Evolutionary conservation across 257 asterid species (phyloP).

Genomic region (Solanum peruvianum): DNA sequence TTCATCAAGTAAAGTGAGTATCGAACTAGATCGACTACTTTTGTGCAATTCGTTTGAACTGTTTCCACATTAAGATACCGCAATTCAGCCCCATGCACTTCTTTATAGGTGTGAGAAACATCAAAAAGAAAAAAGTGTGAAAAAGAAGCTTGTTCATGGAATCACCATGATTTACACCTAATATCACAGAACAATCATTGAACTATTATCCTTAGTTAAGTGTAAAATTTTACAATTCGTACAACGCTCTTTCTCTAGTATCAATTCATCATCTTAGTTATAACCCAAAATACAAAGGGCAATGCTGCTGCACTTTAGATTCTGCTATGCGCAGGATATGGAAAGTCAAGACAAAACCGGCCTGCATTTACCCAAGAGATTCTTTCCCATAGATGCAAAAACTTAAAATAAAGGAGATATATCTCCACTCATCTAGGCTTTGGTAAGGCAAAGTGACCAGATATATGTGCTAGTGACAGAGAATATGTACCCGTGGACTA

Average conservation of each 20-base stretch:
- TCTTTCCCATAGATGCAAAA: no score
- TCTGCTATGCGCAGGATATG: no score
- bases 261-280: background rate
- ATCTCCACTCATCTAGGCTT: no score
- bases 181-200: background rate
- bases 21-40: slow-evolving; percentile 73
- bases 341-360: no score
- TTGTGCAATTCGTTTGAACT: slow-evolving; percentile 66
- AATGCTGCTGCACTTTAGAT: background rate
- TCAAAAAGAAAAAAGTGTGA: background rate
- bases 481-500: background rate
- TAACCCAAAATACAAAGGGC: background rate
- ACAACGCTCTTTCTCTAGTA: background rate
- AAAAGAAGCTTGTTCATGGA: background rate
- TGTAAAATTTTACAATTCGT: background rate
- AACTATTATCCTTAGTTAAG: background rate
- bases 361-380: no score
- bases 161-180: background rate
- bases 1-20: slow-evolving; percentile 66
- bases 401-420: no score
- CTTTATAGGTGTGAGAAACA: slow-evolving; percentile 5
- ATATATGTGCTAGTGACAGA: background rate
- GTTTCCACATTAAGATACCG: slow-evolving; percentile 80
- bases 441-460: background rate
- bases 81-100: slow-evolving; percentile 88